A percentile compares a stretch with the other conserved stretches of the same genome.
Conservation (phyloP, 2,329 filamentous ascomycete species). For the Apiospora sp. region DNA sequence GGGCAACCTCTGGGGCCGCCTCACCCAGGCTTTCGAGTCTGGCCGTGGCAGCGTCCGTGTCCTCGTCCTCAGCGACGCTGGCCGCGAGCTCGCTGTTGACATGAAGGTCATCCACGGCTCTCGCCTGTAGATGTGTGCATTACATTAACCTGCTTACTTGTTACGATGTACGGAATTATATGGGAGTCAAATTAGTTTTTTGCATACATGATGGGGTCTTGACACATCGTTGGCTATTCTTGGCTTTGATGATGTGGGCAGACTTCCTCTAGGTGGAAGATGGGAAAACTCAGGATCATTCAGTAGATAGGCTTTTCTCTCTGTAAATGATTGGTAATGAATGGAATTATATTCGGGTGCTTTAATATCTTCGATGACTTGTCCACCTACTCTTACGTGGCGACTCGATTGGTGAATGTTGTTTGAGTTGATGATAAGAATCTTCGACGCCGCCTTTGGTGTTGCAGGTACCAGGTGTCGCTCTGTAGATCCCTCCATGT, state of each 20-base stretch:
- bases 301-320: conserved; percentile 25
- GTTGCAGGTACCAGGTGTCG: background rate
- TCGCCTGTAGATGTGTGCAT: conserved; percentile 59
- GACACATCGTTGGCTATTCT: background rate
- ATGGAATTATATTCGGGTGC: conserved; percentile 22
- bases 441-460: background rate
- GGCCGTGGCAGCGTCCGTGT: conserved; percentile 94
- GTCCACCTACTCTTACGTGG: background rate
- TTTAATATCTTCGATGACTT: background rate
- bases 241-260: background rate
- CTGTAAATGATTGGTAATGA: conserved; percentile 31
- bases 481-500: background rate
- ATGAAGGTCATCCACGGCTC: conserved; percentile 96
- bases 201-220: conserved; percentile 33
- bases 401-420: background rate
- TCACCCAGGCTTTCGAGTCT: conserved; percentile 84
- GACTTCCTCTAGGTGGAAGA: conserved; percentile 9
- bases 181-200: conserved; percentile 38
- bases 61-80: conserved; percentile 92
- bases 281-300: conserved; percentile 16
- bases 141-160: conserved; percentile 23
- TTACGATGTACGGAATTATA: conserved; percentile 40
- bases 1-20: conserved; percentile 84
- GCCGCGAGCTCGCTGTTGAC: conserved; percentile 95
- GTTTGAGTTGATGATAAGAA: background rate